Evolutionary conservation across 805 yeast genomes (phyloP), one percentile per base, ranked within the genome.

Genomic region (Cyberlindnera maclurae): DNA sequence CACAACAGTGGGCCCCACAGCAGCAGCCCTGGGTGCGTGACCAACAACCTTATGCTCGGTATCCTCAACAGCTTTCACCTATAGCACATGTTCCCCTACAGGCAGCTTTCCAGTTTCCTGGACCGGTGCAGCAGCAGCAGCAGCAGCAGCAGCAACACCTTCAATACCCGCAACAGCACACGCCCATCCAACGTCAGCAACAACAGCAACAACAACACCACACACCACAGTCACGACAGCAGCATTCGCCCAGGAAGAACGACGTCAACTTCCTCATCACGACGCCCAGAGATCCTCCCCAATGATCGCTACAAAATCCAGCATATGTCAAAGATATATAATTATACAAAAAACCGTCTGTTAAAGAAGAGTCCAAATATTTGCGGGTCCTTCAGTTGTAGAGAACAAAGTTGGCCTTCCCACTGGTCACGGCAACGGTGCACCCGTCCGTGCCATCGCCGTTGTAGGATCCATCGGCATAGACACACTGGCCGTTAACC

Each of bases 381-480:
- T n/a, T n/a, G n/a, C n/a, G n/a, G n/a, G n/a, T n/a, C 24, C 18
- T 7, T 40, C 26, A 45, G 41, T 43, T 43, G 43, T 86, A 87
- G 48, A 88, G 71, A 39, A 87, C 95, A 62, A 82, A 84, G 62
- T 82, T 71, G 46, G 95, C 97, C 48, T 67, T 67, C 63, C 98
- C 97, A 26, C 70, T 62, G 42, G 87, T 77, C 48, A 90, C 94
- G 50, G 94, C 79, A 49, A 82, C 95, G 39, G 97, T 90, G 77
- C 97, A 90, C 52, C 97, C 97, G 53, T 79, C 87, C 33, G 79
- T 45, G 49, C 87, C 86, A 45, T 62, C 64, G 43, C 83, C 85
- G 54, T 73, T 73, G 71, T 80, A 85, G 27, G 52, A 42, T 52
- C 97, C 97, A 58, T 84, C 68, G 58, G 73, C 84, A 70, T 89